Base-by-base conservation (phyloP, 108 stramenopile genomes). In the Skeletonema menzelii region DNA sequence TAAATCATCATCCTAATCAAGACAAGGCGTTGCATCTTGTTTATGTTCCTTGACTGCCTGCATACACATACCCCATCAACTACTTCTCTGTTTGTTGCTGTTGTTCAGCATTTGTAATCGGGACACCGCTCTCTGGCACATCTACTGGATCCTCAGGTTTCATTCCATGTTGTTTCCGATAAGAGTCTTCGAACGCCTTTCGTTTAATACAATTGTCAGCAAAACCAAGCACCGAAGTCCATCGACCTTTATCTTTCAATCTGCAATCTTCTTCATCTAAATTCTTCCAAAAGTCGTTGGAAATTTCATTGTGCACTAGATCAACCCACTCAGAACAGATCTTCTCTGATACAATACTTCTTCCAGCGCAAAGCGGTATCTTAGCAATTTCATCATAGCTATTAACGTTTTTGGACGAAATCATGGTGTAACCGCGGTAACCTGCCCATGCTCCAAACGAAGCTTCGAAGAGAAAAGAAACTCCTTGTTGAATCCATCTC, bases 151-250 rank as follows among this genome's bases (percentile, higher is more conserved):
- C 65, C 1, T 24, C 53, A 15, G 42, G 30, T 5, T 40, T 38
- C 60, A 81, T 35, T 27, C 77, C 76, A 49, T 75, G 57, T 30
- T 82, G 56, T 42, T 74, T 74, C 3, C 80, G 60, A 56, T 79
- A 75, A 5, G 56, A 56, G 42, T 81, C 73, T 56, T 80, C 85
- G 59, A 68, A 86, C 14, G 55, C 67, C 22, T 68, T 69, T 47
- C 85, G 59, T 63, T 79, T 82, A 0, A 79, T 42, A 38, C 85
- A 86, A 53, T 86, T 86, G 44, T 81, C 67, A 14, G 82, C 73
- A 73, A 86, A 83, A 20, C 66, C 56, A 40, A 75, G 70, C 22
- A 83, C 71, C 35, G 85, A 63, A 32, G 58, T 26, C 81, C 80
- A 86, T 65, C 69, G 22, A 58, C 60, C 22, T 31, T 63, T 67